Conservation (phyloP, 2,329 filamentous ascomycete genomes). For the Periglandula ipomoeae region DNA sequence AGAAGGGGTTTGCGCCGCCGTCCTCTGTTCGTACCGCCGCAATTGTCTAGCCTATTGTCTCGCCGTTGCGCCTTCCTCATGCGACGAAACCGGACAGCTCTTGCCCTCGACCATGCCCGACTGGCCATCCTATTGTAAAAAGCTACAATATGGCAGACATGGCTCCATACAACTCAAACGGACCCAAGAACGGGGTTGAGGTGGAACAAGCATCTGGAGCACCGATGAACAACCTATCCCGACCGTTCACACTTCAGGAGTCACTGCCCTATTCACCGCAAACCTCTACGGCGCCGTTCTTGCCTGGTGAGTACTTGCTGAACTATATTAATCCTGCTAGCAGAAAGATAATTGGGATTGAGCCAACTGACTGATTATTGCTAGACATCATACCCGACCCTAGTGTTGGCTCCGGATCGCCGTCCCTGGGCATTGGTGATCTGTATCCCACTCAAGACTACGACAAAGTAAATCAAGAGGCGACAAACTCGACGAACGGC, state of each 20-base stretch:
- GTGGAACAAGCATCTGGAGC: conserved; percentile 15
- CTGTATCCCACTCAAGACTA: conserved; percentile 46
- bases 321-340: background rate
- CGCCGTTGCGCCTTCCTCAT: conserved; percentile 14
- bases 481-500: conserved; percentile 44
- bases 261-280: conserved; percentile 77
- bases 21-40: background rate
- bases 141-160: conserved; percentile 21
- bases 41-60: conserved; percentile 5
- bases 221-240: conserved; percentile 18
- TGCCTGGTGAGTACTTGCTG: conserved; percentile 48
- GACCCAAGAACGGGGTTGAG: conserved; percentile 24
- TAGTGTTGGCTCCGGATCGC: conserved; percentile 46
- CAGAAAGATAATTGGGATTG: background rate
- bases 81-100: conserved; percentile 17
- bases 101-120: conserved; percentile 22
- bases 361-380: background rate
- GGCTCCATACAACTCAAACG: conserved; percentile 21
- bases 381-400: conserved; percentile 59
- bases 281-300: conserved; percentile 70
- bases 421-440: conserved; percentile 40
- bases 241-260: conserved; percentile 59
- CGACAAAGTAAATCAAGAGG: conserved; percentile 63
- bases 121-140: conserved; percentile 17
- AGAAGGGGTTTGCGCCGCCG: background rate